Base-by-base conservation (phyloP, 2,329 filamentous ascomycete species). In the Nannizzia gypsea region DNA sequence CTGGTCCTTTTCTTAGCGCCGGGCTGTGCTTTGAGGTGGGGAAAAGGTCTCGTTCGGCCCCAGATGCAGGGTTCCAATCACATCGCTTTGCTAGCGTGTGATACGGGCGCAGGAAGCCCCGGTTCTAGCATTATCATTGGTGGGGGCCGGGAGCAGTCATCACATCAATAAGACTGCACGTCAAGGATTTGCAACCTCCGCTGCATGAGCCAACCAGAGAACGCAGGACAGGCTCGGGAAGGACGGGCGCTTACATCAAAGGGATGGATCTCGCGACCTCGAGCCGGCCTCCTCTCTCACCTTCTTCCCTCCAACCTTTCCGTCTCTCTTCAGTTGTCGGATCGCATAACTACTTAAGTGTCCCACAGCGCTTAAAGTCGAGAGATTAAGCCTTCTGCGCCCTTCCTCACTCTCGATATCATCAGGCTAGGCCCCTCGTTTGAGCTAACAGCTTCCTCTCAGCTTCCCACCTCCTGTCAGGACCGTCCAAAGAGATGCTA, bases 61-160 rank as follows among this genome's bases (percentile, higher is more conserved):
- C 55, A 57, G 55, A 40, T 56, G 54, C 34, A 57, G 24, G 55
- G 55, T 3, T 42, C 13, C 11, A n/a, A 54, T 31, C 50, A 54
- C 50, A 34, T 44, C 42, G 38, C 50, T 48, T 38, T 48, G 42
- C 28, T 58, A 58, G 56, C 40, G 56, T 58, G 56, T 58, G 56
- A 58, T 58, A 40, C 31, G 40, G 38, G 26, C n/a, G 56, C 56
- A 58, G 24, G 55, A 57, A 57, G 42, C 20, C 55, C 55, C 36
- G 20, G 55, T 57, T 26, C 34, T n/a, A 42, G 55, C 20, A 26
- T 26, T 20, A 34, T 28, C 38, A 57, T 57, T 57, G 55, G 55
- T 57, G 50, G 50, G 50, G 6, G 50, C n/a, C 50, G 26, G 26
- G 24, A n/a, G 26, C 8, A 28, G 28, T 20, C 26, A 34, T 54